These are phyloP conservation scores for Scutellaria galericulata DNA, from an alignment of 257 asterid genomes.

Conservation along the genomic window DNA sequence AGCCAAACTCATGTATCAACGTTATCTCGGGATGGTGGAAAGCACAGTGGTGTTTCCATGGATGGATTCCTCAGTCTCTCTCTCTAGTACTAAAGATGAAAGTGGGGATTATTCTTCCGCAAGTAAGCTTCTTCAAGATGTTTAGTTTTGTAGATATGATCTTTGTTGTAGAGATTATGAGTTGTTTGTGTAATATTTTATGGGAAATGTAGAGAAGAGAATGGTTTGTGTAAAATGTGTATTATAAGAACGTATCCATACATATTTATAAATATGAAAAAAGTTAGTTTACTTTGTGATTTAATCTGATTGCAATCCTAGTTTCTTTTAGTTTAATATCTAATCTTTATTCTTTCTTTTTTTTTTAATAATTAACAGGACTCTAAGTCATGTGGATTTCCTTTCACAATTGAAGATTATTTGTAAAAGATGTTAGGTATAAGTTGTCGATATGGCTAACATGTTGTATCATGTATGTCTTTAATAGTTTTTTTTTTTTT, in stretches of 20 bases:
- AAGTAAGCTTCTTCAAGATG: slow-evolving; percentile 48
- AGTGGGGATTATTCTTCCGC: slow-evolving; percentile 42
- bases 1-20: slow-evolving; percentile 59
- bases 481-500: too few relatives aligned
- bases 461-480: too few relatives aligned
- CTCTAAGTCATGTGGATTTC: too few relatives aligned
- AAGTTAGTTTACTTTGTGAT: too few relatives aligned
- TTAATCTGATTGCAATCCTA: too few relatives aligned
- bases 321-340: too few relatives aligned
- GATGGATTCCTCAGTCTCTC: slow-evolving; percentile 65
- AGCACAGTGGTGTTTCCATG: slow-evolving; percentile 52
- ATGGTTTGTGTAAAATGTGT: background rate
- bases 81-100: slow-evolving; percentile 47
- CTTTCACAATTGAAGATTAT: too few relatives aligned
- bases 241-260: background rate
- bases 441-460: too few relatives aligned
- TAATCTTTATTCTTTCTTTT: too few relatives aligned
- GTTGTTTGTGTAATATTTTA: background rate
- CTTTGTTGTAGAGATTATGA: background rate
- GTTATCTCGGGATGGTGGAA: slow-evolving; percentile 52
- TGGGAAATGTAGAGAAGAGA: background rate
- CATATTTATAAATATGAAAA: too few relatives aligned
- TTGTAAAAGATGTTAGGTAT: too few relatives aligned
- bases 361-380: too few relatives aligned
- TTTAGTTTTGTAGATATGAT: slow-evolving; percentile 24